phyloP scores from a whole-genome alignment of 805 yeast genomes.

The Zygosaccharomyces pseudorouxii region DNA sequence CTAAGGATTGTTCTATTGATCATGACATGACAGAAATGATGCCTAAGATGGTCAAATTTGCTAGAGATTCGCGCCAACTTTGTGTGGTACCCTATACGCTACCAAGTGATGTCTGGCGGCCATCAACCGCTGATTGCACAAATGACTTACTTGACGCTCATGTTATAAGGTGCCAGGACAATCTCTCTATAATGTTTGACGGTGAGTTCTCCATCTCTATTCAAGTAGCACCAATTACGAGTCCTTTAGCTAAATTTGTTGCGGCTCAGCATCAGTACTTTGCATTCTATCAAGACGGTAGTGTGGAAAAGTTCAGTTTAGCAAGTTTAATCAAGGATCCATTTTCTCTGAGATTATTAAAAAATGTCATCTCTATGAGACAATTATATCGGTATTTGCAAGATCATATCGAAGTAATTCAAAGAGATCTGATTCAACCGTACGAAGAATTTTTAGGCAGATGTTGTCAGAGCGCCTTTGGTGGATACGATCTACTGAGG shows the following conservation, averaged over 20 bases:
- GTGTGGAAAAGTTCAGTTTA: constrained; percentile 8
- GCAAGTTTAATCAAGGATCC: constrained; percentile 5
- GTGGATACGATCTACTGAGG: constrained; percentile 4
- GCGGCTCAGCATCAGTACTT: constrained; percentile 6
- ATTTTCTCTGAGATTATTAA: constrained; percentile 10
- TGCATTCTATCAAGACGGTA: constrained; percentile 15
- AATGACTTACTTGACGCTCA: constrained; percentile 20
- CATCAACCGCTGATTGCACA: constrained; percentile 2
- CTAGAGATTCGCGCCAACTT: constrained; percentile 16
- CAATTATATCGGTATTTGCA: constrained; percentile 15
- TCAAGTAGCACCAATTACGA: neutral
- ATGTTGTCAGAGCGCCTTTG: constrained; percentile 19
- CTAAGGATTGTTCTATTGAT: constrained; percentile 9
- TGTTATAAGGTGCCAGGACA: constrained; percentile 16
- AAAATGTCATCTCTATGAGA: constrained; percentile 10
- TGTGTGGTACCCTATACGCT: constrained; percentile 17
- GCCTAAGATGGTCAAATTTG: constrained; percentile 23
- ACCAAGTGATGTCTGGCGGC: constrained; percentile 19
- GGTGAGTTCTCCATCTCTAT: constrained; percentile 18
- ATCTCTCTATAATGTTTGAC: constrained; percentile 14
- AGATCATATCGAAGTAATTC: constrained; percentile 20
- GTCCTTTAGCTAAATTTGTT: constrained; percentile 3
- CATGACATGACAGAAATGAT: constrained; percentile 18
- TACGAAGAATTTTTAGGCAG: constrained; percentile 20
- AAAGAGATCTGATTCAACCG: constrained; percentile 20